These are phyloP conservation scores for Fusarium solani-melongenae DNA, from an alignment of 2,329 filamentous ascomycete species.

Conservation along the genomic window DNA sequence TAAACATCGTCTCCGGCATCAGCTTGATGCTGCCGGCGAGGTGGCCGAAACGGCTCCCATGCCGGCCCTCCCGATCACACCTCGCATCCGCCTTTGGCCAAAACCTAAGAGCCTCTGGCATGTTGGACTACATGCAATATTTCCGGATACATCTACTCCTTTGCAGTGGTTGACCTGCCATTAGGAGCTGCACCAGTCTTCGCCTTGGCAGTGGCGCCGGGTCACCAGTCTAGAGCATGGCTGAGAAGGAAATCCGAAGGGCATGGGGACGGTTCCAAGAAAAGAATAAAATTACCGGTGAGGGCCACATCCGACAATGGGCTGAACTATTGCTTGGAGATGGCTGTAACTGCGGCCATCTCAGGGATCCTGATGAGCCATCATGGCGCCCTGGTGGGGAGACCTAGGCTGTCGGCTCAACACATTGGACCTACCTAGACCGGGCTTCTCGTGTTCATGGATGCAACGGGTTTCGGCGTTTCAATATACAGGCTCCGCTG, in stretches of 20 bases:
- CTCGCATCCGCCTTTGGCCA: background rate
- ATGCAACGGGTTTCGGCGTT: slow-evolving; percentile 15
- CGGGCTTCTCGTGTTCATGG: slow-evolving; percentile 37
- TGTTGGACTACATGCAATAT: background rate
- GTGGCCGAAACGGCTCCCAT: background rate
- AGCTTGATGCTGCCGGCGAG: background rate
- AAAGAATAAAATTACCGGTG: slow-evolving; percentile 20
- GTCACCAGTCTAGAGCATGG: background rate
- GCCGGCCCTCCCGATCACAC: background rate
- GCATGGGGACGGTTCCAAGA: background rate
- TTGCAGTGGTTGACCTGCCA: background rate
- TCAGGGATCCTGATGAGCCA: slow-evolving; percentile 5
- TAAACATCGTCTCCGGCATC: background rate
- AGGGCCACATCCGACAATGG: slow-evolving; percentile 15
- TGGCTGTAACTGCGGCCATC: slow-evolving; percentile 14
- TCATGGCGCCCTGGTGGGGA: slow-evolving; percentile 6
- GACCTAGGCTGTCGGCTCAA: slow-evolving; percentile 5
- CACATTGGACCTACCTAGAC: slow-evolving; percentile 15
- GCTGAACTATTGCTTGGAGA: slow-evolving; percentile 3
- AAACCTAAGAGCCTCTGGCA: background rate
- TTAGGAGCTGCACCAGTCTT: background rate
- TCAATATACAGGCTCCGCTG: slow-evolving; percentile 8
- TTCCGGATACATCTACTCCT: background rate
- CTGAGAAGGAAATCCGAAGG: background rate
- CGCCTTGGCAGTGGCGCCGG: background rate